A percentile compares a stretch with the other conserved stretches of the same genome.
Evolutionary conservation across 2,329 filamentous ascomycete genomes (phyloP).

Genomic region (Cercospora nicotianae): DNA sequence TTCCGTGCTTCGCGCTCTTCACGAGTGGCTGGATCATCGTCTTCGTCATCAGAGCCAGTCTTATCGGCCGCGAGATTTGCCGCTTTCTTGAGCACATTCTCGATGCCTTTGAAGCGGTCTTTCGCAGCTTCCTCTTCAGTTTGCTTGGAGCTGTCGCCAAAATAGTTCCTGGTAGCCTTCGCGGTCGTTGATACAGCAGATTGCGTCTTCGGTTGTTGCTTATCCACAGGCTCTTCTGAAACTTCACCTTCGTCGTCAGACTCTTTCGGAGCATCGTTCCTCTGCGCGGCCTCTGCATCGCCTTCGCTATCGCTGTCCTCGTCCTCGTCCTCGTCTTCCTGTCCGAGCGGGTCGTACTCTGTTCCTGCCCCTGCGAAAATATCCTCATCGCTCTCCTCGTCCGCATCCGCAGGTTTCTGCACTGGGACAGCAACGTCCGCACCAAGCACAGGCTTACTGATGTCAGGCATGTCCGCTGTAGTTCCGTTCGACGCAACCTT

Average conservation of each 20-base stretch:
- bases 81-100: conserved; percentile 68
- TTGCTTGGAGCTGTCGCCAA: conserved; percentile 32
- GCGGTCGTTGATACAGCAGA: neutral
- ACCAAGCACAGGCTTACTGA: conserved; percentile 36
- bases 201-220: neutral
- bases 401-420: conserved; percentile 8
- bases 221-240: neutral
- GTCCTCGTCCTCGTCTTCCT: conserved; percentile 52
- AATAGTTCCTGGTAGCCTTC: conserved; percentile 39
- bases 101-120: conserved; percentile 35
- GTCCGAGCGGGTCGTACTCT: conserved; percentile 61
- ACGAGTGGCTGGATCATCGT: conserved; percentile 45
- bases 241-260: conserved; percentile 11
- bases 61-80: conserved; percentile 50
- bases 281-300: conserved; percentile 9
- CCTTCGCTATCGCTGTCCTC: conserved; percentile 45
- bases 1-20: conserved; percentile 64
- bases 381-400: conserved; percentile 53
- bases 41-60: conserved; percentile 45
- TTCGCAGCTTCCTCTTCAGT: conserved; percentile 19
- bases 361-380: conserved; percentile 63
- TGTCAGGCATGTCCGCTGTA: conserved; percentile 29
- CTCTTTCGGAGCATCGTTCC: neutral
- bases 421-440: conserved; percentile 35
- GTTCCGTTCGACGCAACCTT: conserved; percentile 45